phyloP scores from a whole-genome alignment of 1,284 basidiomycete species.

The Fomitiporia mediterranea region DNA sequence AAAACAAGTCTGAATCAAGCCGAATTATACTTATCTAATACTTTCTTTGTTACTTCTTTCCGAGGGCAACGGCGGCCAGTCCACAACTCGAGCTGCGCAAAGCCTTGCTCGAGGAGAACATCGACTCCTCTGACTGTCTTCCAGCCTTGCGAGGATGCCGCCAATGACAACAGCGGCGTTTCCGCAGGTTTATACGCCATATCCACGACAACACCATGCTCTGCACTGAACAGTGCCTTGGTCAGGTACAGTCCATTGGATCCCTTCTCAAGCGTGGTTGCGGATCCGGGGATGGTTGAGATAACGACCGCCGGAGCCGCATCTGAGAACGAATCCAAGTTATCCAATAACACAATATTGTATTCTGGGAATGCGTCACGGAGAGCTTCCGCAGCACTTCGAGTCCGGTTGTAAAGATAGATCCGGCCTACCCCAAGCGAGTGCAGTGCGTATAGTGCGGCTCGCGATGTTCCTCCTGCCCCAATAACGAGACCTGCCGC shows the following conservation, averaged over 20 bases:
- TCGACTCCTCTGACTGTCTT: constrained; percentile 83
- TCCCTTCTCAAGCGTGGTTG: constrained; percentile 43
- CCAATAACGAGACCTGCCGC: constrained; percentile 78
- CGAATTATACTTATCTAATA: constrained; percentile 43
- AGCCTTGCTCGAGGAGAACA: constrained; percentile 51
- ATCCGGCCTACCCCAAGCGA: constrained; percentile 64
- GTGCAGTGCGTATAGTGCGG: constrained; percentile 85
- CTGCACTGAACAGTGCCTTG: constrained; percentile 42
- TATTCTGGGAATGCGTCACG: constrained; percentile 64
- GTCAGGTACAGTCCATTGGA: constrained; percentile 50
- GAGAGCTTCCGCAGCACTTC: constrained; percentile 65
- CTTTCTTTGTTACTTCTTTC: constrained; percentile 40
- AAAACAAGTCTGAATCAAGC: not conserved
- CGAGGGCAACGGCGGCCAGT: constrained; percentile 53
- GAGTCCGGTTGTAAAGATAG: constrained; percentile 84
- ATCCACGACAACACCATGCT: constrained; percentile 74
- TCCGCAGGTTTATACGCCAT: constrained; percentile 88
- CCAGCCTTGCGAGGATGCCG: constrained; percentile 78
- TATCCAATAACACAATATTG: constrained; percentile 56
- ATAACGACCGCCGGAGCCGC: constrained; percentile 68
- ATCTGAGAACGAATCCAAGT: constrained; percentile 50
- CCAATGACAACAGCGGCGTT: constrained; percentile 62
- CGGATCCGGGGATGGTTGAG: constrained; percentile 80
- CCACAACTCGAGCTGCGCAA: constrained; percentile 45
- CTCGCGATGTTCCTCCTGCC: constrained; percentile 89